These are phyloP conservation scores for Melanopsichium pennsylvanicum DNA, from an alignment of 1,284 basidiomycete genomes.

Conservation along the genomic window DNA sequence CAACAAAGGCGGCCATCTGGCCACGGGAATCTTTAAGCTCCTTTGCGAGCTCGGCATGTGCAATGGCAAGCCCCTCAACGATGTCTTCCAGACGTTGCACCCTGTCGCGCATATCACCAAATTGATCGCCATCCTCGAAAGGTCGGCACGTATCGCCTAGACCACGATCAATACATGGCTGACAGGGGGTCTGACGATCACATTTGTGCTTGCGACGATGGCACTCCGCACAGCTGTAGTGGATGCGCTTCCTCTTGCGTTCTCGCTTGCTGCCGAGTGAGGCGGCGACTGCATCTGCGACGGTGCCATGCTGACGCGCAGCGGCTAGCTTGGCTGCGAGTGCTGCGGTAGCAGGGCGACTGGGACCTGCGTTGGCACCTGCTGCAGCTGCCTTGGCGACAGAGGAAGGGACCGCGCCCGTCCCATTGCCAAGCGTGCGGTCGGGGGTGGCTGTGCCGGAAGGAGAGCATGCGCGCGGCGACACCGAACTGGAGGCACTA, in stretches of 20 bases:
- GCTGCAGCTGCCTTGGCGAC: slow-evolving; percentile 30
- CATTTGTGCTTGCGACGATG: slow-evolving; percentile 62
- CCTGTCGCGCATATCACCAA: slow-evolving; percentile 58
- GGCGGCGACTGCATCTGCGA: slow-evolving; percentile 58
- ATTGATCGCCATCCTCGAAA: slow-evolving; percentile 61
- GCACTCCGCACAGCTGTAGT: slow-evolving; percentile 63
- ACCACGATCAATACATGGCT: slow-evolving; percentile 61
- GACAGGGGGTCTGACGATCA: slow-evolving; percentile 59
- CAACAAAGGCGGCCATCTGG: slow-evolving; percentile 38
- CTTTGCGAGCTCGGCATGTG: slow-evolving; percentile 54
- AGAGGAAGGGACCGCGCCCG: slow-evolving; percentile 4
- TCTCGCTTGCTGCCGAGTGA: slow-evolving; percentile 52
- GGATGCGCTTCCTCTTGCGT: slow-evolving; percentile 58
- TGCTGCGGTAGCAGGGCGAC: slow-evolving; percentile 26
- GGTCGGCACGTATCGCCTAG: slow-evolving; percentile 56
- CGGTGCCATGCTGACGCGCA: slow-evolving; percentile 35
- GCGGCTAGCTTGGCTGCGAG: slow-evolving; percentile 27
- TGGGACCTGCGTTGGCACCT: slow-evolving; percentile 28
- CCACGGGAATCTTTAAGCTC: slow-evolving; percentile 46
- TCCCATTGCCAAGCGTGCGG: slow-evolving; percentile 15
- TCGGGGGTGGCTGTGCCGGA: slow-evolving; percentile 38
- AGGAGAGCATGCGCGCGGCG: slow-evolving; percentile 32
- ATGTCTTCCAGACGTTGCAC: slow-evolving; percentile 61
- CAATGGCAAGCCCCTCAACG: slow-evolving; percentile 59
- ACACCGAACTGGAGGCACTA: slow-evolving; percentile 32